phyloP scores from a whole-genome alignment of 148 eudicot genomes.

The Talinum fruticosum region DNA sequence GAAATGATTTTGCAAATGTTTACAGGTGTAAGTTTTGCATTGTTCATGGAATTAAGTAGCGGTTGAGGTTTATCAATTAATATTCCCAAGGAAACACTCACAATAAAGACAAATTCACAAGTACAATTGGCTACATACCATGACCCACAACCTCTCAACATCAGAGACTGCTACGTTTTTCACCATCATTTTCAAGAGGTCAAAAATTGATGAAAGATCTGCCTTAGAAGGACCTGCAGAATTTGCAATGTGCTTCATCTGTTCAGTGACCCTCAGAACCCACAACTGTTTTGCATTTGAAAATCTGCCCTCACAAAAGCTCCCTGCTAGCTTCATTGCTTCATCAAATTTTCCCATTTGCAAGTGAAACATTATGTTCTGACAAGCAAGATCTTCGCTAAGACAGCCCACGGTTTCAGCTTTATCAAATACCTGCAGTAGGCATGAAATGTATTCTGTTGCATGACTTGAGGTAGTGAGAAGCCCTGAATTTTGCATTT shows the following conservation, averaged over 20 bases:
- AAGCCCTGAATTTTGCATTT: slow-evolving; percentile 19
- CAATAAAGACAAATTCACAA: background rate
- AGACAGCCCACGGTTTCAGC: slow-evolving; percentile 64
- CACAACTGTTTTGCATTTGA: slow-evolving; percentile 52
- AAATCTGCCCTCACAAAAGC: slow-evolving; percentile 53
- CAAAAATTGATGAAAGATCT: slow-evolving; percentile 36
- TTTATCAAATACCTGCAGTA: slow-evolving; percentile 47
- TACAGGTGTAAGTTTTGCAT: background rate
- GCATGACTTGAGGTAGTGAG: slow-evolving; percentile 19
- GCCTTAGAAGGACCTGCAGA: slow-evolving; percentile 38
- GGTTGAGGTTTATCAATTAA: background rate
- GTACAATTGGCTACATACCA: slow-evolving; percentile 45
- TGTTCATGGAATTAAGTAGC: background rate
- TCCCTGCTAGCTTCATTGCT: slow-evolving; percentile 60
- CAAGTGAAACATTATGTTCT: slow-evolving; percentile 47
- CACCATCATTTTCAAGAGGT: slow-evolving; percentile 45
- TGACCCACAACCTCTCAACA: slow-evolving; percentile 69
- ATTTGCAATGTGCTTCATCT: slow-evolving; percentile 39
- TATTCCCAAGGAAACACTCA: background rate
- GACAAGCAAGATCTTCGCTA: slow-evolving; percentile 69
- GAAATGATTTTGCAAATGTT: background rate
- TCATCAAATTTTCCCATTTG: slow-evolving; percentile 48
- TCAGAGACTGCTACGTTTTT: slow-evolving; percentile 39
- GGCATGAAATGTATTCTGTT: slow-evolving; percentile 41
- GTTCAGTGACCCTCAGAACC: slow-evolving; percentile 64